Evolutionary conservation across 2,329 filamentous ascomycete genomes (phyloP).

Genomic region (Sporothrix euskadiensis): DNA sequence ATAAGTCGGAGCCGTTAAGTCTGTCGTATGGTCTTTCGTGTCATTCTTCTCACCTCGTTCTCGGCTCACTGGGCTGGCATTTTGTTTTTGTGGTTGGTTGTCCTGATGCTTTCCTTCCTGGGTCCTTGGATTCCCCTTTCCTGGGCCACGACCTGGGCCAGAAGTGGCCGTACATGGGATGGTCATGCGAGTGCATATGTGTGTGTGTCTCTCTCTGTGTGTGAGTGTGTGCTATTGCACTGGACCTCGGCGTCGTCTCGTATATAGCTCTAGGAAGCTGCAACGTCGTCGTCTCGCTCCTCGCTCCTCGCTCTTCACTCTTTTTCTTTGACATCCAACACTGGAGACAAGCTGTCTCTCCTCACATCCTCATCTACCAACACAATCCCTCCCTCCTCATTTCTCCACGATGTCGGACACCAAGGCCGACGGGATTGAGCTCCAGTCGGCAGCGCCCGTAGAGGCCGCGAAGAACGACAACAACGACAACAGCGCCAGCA

Average conservation of each 20-base stretch:
- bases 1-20: neutral
- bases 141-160: neutral
- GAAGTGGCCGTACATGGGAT: neutral
- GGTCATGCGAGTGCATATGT: conserved; percentile 9
- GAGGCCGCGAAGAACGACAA: neutral
- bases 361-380: neutral
- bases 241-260: neutral
- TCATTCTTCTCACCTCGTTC: neutral
- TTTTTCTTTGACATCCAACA: neutral
- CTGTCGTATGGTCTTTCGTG: neutral
- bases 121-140: neutral
- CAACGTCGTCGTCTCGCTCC: neutral
- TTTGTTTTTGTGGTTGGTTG: conserved; percentile 15
- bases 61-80: neutral
- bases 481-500: neutral
- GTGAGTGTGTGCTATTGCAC: neutral
- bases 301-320: no score
- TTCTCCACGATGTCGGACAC: neutral
- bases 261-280: conserved; percentile 9
- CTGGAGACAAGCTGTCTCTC: neutral
- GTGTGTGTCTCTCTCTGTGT: neutral
- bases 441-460: neutral
- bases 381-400: neutral
- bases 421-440: conserved; percentile 1
- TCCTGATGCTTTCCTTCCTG: neutral